Evolutionary conservation across 2,329 filamentous ascomycete genomes (phyloP).

Genomic region (Hypoxylon sp.): DNA sequence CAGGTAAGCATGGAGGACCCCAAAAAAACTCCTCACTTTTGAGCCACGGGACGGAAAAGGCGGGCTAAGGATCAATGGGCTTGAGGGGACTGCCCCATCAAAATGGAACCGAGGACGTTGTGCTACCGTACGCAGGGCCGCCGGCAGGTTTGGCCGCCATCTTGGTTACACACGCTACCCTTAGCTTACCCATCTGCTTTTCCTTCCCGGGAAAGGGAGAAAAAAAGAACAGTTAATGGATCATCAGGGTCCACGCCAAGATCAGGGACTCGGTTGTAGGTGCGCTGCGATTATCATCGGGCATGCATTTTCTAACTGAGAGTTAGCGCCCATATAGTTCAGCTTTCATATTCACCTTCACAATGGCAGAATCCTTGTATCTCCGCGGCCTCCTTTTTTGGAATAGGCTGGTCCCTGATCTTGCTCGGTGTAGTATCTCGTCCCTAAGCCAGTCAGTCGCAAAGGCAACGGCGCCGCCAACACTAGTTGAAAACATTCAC

Average conservation of each 20-base stretch:
- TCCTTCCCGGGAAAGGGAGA: constrained; percentile 14
- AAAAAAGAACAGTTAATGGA: constrained; percentile 7
- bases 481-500: background rate
- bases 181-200: constrained; percentile 20
- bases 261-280: constrained; percentile 32
- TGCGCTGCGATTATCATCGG: constrained; percentile 5
- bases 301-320: background rate
- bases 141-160: constrained; percentile 15
- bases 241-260: constrained; percentile 45
- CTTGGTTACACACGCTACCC: constrained; percentile 14
- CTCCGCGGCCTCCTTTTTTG: constrained; percentile 3
- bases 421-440: background rate
- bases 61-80: constrained; percentile 1
- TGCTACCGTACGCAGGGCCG: constrained; percentile 16
- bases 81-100: constrained; percentile 16
- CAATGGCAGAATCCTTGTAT: constrained; percentile 7
- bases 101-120: constrained; percentile 31
- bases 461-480: background rate
- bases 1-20: constrained; percentile 1
- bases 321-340: constrained; percentile 16
- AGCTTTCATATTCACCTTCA: background rate
- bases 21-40: constrained; percentile 9
- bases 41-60: constrained; percentile 2
- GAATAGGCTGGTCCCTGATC: background rate
- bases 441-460: constrained; percentile 8